Percentiles rank a stretch among this genome's conserved stretches.
phyloP scores from a whole-genome alignment of 495 filamentous ascomycete species.

The Aeminium ludgeri region DNA sequence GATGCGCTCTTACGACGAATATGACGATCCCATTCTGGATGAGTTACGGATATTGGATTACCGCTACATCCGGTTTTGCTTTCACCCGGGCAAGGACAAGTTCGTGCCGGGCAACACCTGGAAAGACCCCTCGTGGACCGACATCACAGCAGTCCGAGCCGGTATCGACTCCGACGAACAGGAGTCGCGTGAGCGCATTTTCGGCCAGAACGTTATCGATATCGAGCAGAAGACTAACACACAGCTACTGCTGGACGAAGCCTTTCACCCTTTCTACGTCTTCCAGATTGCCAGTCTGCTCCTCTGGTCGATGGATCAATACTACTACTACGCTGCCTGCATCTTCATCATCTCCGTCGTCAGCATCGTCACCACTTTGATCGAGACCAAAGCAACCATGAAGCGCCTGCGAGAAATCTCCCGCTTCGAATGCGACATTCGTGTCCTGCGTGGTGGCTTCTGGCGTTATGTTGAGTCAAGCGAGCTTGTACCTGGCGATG shows the following conservation, averaged over 20 bases:
- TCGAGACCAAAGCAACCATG: conserved; percentile 93
- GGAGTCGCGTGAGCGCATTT: conserved; percentile 64
- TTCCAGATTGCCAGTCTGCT: conserved; percentile 92
- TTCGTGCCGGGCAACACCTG: conserved; percentile 74
- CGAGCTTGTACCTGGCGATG: conserved; percentile 87
- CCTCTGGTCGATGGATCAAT: conserved; percentile 88
- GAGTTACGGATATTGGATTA: conserved; percentile 67
- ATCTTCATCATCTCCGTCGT: conserved; percentile 90
- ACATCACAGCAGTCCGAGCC: conserved; percentile 46
- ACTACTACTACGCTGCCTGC: conserved; percentile 93
- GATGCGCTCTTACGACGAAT: conserved; percentile 52
- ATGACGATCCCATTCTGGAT: conserved; percentile 62
- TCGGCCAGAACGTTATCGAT: conserved; percentile 76
- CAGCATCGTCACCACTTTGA: conserved; percentile 74
- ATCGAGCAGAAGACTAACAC: conserved; percentile 72
- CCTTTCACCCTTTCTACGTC: conserved; percentile 93
- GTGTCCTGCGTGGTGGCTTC: conserved; percentile 84
- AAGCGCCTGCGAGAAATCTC: conserved; percentile 79
- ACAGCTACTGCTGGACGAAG: conserved; percentile 84
- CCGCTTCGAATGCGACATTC: conserved; percentile 82
- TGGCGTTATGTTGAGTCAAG: conserved; percentile 78
- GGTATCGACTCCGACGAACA: conserved; percentile 89
- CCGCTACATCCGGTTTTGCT: conserved; percentile 84
- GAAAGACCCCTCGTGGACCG: conserved; percentile 83
- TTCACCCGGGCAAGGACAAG: conserved; percentile 71